Evolutionary conservation across 1,284 basidiomycete genomes (phyloP).

Genomic region (Ceratobasidium sp.): DNA sequence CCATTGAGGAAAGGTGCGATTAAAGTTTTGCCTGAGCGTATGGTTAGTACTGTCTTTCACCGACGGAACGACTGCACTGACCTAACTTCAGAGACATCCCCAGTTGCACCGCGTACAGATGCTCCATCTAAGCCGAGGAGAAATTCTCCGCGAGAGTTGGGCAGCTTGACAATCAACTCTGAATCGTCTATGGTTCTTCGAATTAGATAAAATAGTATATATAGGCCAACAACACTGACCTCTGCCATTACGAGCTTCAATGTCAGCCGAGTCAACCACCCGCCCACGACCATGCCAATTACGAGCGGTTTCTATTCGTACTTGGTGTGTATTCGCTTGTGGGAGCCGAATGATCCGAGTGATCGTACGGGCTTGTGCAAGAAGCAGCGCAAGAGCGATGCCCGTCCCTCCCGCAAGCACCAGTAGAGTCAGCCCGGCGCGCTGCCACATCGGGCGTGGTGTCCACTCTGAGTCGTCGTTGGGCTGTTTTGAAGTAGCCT

Average conservation of each 20-base stretch:
- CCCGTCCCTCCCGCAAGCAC: conserved; percentile 39
- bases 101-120: conserved; percentile 11
- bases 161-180: conserved; percentile 29
- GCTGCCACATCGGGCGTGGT: conserved; percentile 41
- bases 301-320: conserved; percentile 33
- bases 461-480: conserved; percentile 19
- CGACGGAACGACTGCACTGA: background rate
- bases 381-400: conserved; percentile 32
- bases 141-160: conserved; percentile 33
- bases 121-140: conserved; percentile 41
- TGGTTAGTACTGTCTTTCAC: background rate
- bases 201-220: background rate
- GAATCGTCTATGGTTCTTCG: conserved; percentile 6
- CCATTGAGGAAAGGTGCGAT: conserved; percentile 34
- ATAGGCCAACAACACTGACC: background rate
- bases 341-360: conserved; percentile 29
- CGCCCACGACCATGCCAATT: conserved; percentile 31
- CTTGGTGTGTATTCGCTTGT: background rate
- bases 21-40: conserved; percentile 36
- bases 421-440: conserved; percentile 26
- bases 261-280: conserved; percentile 5
- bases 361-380: conserved; percentile 36
- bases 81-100: conserved; percentile 24
- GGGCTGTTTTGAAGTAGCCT: background rate
- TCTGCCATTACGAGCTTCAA: conserved; percentile 36